Evolutionary conservation across 768 basidiomycete genomes (phyloP).

Genomic region (Chalciporus chontae): DNA sequence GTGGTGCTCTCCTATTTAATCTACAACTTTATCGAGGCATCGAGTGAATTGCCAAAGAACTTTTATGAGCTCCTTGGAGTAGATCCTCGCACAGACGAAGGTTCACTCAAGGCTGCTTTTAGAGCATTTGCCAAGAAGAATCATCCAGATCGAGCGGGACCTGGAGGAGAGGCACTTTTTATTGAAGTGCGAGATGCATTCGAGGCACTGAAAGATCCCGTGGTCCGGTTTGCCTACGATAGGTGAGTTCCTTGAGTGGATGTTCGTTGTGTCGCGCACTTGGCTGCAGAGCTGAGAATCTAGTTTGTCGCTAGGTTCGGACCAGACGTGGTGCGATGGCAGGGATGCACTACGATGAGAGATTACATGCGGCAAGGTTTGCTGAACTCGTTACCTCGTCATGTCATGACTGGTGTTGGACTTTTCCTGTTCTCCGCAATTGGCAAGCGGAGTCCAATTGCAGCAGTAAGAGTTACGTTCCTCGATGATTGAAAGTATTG

Average conservation of each 20-base stretch:
- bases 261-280: background rate
- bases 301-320: slow-evolving; percentile 56
- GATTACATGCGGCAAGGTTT: slow-evolving; percentile 72
- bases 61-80: slow-evolving; percentile 77
- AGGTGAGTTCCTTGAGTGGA: slow-evolving; percentile 49
- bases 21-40: slow-evolving; percentile 61
- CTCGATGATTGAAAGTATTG: slow-evolving; percentile 10
- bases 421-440: slow-evolving; percentile 64
- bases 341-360: slow-evolving; percentile 57
- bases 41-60: slow-evolving; percentile 58
- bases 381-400: slow-evolving; percentile 58
- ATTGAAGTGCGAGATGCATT: slow-evolving; percentile 70
- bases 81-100: slow-evolving; percentile 58
- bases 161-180: slow-evolving; percentile 58
- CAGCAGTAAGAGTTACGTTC: slow-evolving; percentile 53
- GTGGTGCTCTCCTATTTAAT: slow-evolving; percentile 64
- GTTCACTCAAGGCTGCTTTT: slow-evolving; percentile 67
- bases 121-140: slow-evolving; percentile 67
- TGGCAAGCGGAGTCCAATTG: slow-evolving; percentile 54
- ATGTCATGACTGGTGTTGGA: slow-evolving; percentile 54
- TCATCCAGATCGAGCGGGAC: slow-evolving; percentile 74
- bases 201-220: slow-evolving; percentile 75
- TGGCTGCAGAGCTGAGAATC: slow-evolving; percentile 2
- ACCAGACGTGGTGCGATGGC: slow-evolving; percentile 66
- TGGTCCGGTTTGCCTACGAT: slow-evolving; percentile 82